Evolutionary conservation across 371 early-diverging fungal genomes (phyloP).

Genomic region (Apophysomyces elegans): DNA sequence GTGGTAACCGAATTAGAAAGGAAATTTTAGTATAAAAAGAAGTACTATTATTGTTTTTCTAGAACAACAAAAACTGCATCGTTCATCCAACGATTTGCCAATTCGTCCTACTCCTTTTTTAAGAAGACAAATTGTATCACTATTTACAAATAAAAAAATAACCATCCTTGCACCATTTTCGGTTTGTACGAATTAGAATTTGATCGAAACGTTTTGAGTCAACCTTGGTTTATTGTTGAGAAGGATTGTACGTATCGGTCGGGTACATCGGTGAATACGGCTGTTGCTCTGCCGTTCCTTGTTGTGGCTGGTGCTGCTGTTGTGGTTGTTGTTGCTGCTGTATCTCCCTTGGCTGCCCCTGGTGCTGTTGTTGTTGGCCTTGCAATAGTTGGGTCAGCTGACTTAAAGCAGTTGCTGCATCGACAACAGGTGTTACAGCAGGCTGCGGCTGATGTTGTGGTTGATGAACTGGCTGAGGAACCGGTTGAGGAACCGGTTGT

Average conservation of each 20-base stretch:
- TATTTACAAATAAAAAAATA: too few species aligned
- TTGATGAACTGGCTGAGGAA: background rate
- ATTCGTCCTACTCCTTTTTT: too few species aligned
- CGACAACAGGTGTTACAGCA: conserved; percentile 8
- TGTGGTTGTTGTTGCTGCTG: background rate
- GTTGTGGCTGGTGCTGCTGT: background rate
- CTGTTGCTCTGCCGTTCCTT: background rate
- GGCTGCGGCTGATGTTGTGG: conserved; percentile 16
- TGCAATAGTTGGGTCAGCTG: conserved; percentile 29
- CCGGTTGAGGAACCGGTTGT: background rate
- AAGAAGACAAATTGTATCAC: too few species aligned
- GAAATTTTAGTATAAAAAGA: too few species aligned
- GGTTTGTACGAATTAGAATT: background rate
- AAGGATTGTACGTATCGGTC: background rate
- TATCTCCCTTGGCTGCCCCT: background rate
- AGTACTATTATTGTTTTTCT: too few species aligned
- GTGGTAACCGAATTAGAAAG: too few species aligned
- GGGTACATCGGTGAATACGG: background rate
- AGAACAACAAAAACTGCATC: too few species aligned
- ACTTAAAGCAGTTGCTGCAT: conserved; percentile 11
- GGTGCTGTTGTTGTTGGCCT: conserved; percentile 26
- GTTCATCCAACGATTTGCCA: too few species aligned
- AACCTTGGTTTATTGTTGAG: conserved; percentile 1
- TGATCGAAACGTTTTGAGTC: background rate
- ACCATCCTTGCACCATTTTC: too few species aligned